phyloP scores from a whole-genome alignment of 2,329 filamentous ascomycete species.

The Bisporella sp. region DNA sequence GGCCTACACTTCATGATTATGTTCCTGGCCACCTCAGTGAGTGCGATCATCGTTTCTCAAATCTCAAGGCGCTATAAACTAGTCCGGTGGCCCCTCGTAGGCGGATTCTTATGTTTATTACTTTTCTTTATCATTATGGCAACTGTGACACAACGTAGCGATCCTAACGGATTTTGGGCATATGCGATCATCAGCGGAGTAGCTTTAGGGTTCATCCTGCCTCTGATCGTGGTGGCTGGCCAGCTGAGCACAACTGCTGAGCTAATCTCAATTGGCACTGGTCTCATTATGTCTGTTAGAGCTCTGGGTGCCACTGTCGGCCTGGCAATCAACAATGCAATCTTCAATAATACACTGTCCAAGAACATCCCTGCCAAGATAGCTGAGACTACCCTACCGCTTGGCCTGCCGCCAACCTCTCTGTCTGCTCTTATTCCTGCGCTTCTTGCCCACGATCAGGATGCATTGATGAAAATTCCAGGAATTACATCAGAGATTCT shows the following conservation, averaged over 20 bases:
- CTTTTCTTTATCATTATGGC: slow-evolving; percentile 15
- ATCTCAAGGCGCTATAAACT: too few relatives aligned
- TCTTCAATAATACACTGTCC: slow-evolving; percentile 21
- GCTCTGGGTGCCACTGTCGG: slow-evolving; percentile 37
- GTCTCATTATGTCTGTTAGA: slow-evolving; percentile 31
- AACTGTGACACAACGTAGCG: slow-evolving; percentile 21
- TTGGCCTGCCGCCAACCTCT: slow-evolving; percentile 19
- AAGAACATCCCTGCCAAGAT: slow-evolving; percentile 23
- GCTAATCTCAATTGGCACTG: slow-evolving; percentile 26
- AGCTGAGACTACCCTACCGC: slow-evolving; percentile 22
- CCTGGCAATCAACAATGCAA: slow-evolving; percentile 21
- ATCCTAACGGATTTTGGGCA: slow-evolving; percentile 26
- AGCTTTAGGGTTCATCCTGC: slow-evolving; percentile 30
- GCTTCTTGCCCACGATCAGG: slow-evolving; percentile 20
- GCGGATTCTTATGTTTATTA: background rate
- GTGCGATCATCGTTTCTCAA: background rate
- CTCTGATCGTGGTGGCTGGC: slow-evolving; percentile 30
- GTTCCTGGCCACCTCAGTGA: background rate
- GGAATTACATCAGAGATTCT: slow-evolving; percentile 27
- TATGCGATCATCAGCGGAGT: slow-evolving; percentile 31
- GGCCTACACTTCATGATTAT: background rate
- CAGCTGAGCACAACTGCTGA: slow-evolving; percentile 33
- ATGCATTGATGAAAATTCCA: slow-evolving; percentile 21
- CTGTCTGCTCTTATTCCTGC: slow-evolving; percentile 22
- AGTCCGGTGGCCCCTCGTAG: background rate